A percentile compares a stretch with the other conserved stretches of the same genome.
Evolutionary conservation across 208 protist species (phyloP).

Genomic region (Sergeia podlipaevii): DNA sequence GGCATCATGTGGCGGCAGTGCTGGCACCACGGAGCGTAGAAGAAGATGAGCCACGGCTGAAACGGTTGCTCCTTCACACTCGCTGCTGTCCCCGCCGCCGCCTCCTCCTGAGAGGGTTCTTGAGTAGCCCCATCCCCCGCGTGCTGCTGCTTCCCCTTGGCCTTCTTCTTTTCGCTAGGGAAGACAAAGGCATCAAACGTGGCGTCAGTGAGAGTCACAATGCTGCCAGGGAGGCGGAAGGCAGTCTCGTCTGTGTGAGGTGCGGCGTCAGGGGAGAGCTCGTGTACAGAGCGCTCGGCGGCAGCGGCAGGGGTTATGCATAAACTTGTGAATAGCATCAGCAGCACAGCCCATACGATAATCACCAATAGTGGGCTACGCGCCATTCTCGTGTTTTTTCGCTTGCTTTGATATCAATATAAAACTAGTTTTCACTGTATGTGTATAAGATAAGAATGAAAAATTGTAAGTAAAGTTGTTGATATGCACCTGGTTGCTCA

Average conservation of each 20-base stretch:
- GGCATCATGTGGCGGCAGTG: constrained; percentile 77
- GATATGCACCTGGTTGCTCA: too few species aligned
- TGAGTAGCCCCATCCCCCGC: background rate
- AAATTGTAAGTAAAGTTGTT: too few species aligned
- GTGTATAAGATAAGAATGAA: too few species aligned
- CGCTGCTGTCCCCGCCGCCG: too few species aligned
- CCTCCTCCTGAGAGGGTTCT: background rate
- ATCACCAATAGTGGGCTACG: too few species aligned
- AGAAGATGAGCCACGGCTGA: constrained; percentile 67
- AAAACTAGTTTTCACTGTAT: too few species aligned
- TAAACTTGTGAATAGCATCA: background rate
- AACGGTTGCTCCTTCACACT: too few species aligned
- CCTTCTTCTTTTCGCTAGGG: constrained; percentile 9
- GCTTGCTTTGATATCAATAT: too few species aligned
- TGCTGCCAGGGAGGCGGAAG: constrained; percentile 31
- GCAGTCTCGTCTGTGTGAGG: constrained; percentile 9
- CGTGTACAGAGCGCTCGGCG: constrained; percentile 13
- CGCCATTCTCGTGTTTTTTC: too few species aligned
- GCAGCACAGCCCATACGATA: background rate
- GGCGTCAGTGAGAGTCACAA: constrained; percentile 26
- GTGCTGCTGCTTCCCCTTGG: background rate
- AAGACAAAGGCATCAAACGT: constrained; percentile 77
- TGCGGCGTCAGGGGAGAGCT: constrained; percentile 7
- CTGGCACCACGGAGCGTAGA: constrained; percentile 81
- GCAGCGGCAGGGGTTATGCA: too few species aligned